Conservation (phyloP, 495 filamentous ascomycete genomes). For the Usnea hakonensis region DNA sequence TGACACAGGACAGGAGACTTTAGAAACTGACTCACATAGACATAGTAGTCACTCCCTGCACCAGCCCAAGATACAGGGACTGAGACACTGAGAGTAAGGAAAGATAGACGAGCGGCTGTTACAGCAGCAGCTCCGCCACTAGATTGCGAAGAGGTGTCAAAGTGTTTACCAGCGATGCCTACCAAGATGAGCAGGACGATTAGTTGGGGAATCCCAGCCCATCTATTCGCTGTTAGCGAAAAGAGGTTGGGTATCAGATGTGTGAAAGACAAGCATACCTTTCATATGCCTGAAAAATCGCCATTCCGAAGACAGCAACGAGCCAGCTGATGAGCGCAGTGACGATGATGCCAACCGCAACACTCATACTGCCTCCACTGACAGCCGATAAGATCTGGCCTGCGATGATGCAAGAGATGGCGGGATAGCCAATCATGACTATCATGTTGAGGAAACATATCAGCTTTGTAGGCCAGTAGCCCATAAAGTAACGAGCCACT, state of each 20-base stretch:
- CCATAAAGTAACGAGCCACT: slow-evolving; percentile 65
- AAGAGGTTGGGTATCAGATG: slow-evolving; percentile 15
- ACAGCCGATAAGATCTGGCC: slow-evolving; percentile 53
- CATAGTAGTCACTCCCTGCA: slow-evolving; percentile 48
- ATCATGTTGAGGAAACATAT: slow-evolving; percentile 61
- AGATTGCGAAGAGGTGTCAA: slow-evolving; percentile 46
- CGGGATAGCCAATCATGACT: slow-evolving; percentile 57
- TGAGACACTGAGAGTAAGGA: slow-evolving; percentile 55
- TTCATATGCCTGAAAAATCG: slow-evolving; percentile 65
- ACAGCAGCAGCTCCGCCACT: slow-evolving; percentile 34
- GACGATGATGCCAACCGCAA: slow-evolving; percentile 64
- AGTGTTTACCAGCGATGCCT: slow-evolving; percentile 58
- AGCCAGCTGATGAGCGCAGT: slow-evolving; percentile 52
- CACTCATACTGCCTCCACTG: slow-evolving; percentile 47
- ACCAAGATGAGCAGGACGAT: slow-evolving; percentile 59
- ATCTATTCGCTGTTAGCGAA: slow-evolving; percentile 32
- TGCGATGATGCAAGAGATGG: slow-evolving; percentile 51
- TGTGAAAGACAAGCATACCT: slow-evolving; percentile 28
- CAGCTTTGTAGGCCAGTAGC: slow-evolving; percentile 67
- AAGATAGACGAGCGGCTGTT: slow-evolving; percentile 53
- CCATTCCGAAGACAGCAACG: slow-evolving; percentile 68
- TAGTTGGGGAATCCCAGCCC: slow-evolving; percentile 62
- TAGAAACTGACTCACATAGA: slow-evolving; percentile 29
- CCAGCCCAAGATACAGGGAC: slow-evolving; percentile 48
- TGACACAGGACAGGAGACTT: background rate